phyloP scores from a whole-genome alignment of 2,329 filamentous ascomycete genomes.

The Epichloe uncinata region DNA sequence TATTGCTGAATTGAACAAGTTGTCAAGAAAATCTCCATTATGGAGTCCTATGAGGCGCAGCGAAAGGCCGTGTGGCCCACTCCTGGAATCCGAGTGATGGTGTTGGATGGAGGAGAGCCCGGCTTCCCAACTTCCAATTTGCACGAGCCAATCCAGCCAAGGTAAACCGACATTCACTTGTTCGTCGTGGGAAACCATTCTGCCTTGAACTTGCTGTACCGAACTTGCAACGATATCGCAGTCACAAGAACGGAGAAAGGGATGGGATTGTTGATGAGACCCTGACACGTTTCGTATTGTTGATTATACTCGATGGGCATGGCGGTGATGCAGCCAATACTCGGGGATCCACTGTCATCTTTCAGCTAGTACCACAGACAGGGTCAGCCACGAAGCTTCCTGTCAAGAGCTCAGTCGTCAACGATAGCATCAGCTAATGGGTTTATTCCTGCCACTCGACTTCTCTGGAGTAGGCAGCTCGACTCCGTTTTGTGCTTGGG shows the following conservation, averaged over 20 bases:
- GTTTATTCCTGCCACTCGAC: not conserved
- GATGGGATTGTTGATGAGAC: not conserved
- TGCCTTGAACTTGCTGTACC: not conserved
- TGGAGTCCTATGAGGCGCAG: no score
- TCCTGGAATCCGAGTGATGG: no score
- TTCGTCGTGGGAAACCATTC: not conserved
- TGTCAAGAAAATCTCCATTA: no score
- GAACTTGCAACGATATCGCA: conserved; percentile 1
- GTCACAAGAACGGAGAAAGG: not conserved
- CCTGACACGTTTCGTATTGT: not conserved
- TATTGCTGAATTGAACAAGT: not conserved
- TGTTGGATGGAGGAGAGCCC: not conserved
- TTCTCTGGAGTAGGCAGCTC: not conserved
- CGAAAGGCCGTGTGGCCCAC: no score
- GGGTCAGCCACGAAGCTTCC: not conserved
- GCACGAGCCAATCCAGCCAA: not conserved
- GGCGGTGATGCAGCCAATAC: not conserved
- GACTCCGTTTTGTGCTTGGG: not conserved
- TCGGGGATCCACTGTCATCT: not conserved
- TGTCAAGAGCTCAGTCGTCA: not conserved
- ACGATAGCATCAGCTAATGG: not conserved
- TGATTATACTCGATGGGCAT: not conserved
- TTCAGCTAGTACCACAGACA: not conserved
- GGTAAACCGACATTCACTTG: not conserved
- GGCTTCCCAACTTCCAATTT: not conserved